Base-by-base conservation (phyloP, 2,329 filamentous ascomycete species). In the Pestalotiopsis sp. region DNA sequence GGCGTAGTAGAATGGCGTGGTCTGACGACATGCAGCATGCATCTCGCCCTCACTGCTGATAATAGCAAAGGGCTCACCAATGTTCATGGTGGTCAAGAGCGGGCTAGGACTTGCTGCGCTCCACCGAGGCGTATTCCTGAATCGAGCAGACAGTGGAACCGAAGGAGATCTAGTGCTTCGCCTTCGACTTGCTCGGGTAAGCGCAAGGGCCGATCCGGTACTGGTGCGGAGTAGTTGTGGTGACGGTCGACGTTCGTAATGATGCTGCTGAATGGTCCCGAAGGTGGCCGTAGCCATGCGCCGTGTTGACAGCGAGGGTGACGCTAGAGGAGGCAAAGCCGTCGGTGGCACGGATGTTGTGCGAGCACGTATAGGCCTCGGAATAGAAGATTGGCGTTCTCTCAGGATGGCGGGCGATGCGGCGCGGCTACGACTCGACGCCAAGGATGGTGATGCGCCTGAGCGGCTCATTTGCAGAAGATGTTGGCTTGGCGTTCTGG, bases 1-100 rank as follows among this genome's bases (percentile, higher is more conserved):
- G 2, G 91, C 91, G 74, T 94, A 94, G 74, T 94, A 94, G 71
- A 90, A 90, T 0, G 91, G 91, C 0, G 86, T 89, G 13, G 82
- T 83, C 45, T 67, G 66, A 13, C 68, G 62, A 41, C 55, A 65
- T 4, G 27, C 67, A 27, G 64, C 68, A 3, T 38, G 41, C n/a
- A 49, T 55, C 1, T 57, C 62, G 12, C 58, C 41, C 14, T 78
- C 78, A 39, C 84, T 79, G 67, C 64, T 36, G 20, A 66, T 55
- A 36, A 66, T 77, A 68, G 5, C 76, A 4, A 78, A 68, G 3
- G 75, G 75, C 39, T 79, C 74, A 3, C 79, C 80, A 70, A 80
- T 77, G 59, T 62, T 62, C 59, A 62, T 62, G 36, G 59, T 62
- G 27, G 59, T n/a, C 27, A 62, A 20, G 4, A 62, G 31, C 4